Conservation (phyloP, 2,329 filamentous ascomycete species). For the Alternaria ventricosa region DNA sequence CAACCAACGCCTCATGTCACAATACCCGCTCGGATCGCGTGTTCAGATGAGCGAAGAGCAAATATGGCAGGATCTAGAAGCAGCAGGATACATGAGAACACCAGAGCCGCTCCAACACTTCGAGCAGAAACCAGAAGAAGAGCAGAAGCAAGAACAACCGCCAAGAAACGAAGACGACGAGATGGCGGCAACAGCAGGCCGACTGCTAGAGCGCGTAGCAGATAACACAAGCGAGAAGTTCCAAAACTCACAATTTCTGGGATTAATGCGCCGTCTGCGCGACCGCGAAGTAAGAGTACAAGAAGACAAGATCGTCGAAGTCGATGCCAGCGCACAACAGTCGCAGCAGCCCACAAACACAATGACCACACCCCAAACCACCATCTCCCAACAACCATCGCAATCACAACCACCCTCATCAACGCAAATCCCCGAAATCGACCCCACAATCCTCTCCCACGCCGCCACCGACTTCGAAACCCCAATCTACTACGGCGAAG, state of each 20-base stretch:
- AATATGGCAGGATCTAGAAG: constrained; percentile 40
- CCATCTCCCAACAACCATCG: not conserved
- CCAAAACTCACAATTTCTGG: constrained; percentile 76
- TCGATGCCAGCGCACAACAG: constrained; percentile 33
- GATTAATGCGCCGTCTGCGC: constrained; percentile 76
- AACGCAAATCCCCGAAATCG: constrained; percentile 31
- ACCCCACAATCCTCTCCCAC: constrained; percentile 38
- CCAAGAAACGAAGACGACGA: constrained; percentile 64
- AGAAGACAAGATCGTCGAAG: constrained; percentile 70
- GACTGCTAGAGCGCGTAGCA: constrained; percentile 72
- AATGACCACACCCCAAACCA: not conserved
- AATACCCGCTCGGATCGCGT: constrained; percentile 36
- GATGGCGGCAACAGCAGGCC: constrained; percentile 73
- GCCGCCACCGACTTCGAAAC: constrained; percentile 40
- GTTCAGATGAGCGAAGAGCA: constrained; percentile 30
- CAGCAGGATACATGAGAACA: constrained; percentile 37
- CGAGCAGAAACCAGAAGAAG: constrained; percentile 36
- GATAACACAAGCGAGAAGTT: constrained; percentile 77
- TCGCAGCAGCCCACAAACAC: not conserved
- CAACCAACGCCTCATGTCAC: constrained; percentile 47
- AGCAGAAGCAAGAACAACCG: constrained; percentile 33
- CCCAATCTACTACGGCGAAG: constrained; percentile 32
- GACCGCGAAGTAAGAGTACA: constrained; percentile 75
- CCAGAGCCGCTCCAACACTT: constrained; percentile 20
- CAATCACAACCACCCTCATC: not conserved